These are phyloP conservation scores for Tetradesmus lagerheimii DNA, from an alignment of 139 green algal species.

Conservation along the genomic window DNA sequence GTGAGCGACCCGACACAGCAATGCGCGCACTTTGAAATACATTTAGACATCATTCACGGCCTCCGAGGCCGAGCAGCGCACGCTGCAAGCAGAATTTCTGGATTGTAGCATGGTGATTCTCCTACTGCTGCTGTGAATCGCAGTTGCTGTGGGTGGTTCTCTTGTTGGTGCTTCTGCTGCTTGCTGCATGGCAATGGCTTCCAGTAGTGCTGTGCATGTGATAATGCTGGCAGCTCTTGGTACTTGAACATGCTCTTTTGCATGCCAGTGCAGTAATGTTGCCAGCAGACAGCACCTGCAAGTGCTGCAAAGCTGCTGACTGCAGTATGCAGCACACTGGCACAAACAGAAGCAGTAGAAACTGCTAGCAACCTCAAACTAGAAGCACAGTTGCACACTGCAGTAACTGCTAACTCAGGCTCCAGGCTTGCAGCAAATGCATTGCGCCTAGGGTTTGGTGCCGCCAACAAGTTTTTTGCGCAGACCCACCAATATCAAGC, in stretches of 20 bases:
- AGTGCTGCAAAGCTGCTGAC: not conserved
- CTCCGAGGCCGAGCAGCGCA: not conserved
- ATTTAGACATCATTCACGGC: not conserved
- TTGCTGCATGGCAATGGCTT: not conserved
- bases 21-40: not conserved
- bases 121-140: not conserved
- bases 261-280: no score
- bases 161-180: not conserved
- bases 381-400: no score
- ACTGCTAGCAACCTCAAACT: no score
- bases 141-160: not conserved
- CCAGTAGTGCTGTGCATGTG: no score
- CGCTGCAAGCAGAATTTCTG: not conserved
- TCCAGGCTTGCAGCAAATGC: no score
- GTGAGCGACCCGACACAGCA: slow-evolving; percentile 46
- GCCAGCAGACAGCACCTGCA: not conserved
- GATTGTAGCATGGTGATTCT: not conserved
- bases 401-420: no score
- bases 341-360: not conserved
- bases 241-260: no score
- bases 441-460: no score
- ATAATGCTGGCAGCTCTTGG: no score
- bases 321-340: not conserved
- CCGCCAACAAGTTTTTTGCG: no score
- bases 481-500: no score